Evolutionary conservation across 352 stramenopile genomes (phyloP), one percentile per base, ranked within the genome.

Genomic region (Halophytophthora batemanensis): DNA sequence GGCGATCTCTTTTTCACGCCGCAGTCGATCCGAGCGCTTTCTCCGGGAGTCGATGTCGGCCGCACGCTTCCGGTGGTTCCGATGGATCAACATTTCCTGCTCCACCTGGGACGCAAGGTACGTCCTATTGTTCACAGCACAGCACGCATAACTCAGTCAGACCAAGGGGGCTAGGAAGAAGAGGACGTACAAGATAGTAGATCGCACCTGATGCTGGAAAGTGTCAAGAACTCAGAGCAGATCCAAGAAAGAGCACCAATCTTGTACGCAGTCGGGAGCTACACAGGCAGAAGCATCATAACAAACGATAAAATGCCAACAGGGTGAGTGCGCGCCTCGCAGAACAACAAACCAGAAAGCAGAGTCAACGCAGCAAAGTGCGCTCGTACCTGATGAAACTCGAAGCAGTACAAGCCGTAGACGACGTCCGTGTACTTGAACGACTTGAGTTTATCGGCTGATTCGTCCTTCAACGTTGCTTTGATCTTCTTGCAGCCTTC

Each of bases 161-260:
- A 7, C 21, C 2, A 18, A 33, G 11, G 15, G n/a, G 22, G 31
- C 19, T 25, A 14, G 11, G 4, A 33, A 18, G 44, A 39, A 0
- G 6, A 39, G 25, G 15, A 23, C 35, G 14, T 13, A 50, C 5
- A 47, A 5, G 7, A 23, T 50, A 10, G 14, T 18, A 17, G 18
- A 4, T 23, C 41, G 5, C 59, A 76, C 66, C 69, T 59, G 57
- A 86, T 72, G 35, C 56, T 74, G 34, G 70, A 66, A 17, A 88
- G 47, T 19, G 74, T 83, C 12, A 87, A 49, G n/a, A 88, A 83
- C 55, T 86, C 75, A 6, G 68, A 74, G 48, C 73, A 85, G 38
- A 83, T 65, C 77, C 77, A 88, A 22, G 73, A 83, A 11, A 88
- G 61, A 19, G 77, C 75, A 2, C 66, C 73, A 53, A 88, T 71